Conservation (phyloP, 148 eudicot genomes). For the Rhododendron simsii region DNA sequence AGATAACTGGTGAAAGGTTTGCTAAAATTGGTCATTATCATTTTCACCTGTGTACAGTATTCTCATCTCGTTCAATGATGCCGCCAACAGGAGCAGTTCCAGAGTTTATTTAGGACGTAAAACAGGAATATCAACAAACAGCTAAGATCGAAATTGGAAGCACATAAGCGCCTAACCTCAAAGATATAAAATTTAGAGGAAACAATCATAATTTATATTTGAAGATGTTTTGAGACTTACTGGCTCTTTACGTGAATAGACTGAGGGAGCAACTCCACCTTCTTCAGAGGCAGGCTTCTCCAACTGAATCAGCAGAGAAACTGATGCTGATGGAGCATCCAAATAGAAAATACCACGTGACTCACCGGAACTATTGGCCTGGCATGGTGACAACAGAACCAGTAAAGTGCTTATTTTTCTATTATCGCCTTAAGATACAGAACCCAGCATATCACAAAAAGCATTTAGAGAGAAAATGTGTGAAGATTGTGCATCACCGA, state of each 20-base stretch:
- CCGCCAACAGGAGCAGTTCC: not conserved
- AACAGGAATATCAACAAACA: not conserved
- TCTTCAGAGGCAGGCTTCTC: slow-evolving; percentile 98
- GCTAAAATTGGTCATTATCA: not conserved
- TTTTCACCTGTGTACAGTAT: not conserved
- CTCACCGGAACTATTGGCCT: slow-evolving; percentile 66
- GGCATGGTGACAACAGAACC: slow-evolving; percentile 12
- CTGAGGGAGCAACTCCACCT: slow-evolving; percentile 92
- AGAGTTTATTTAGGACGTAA: not conserved
- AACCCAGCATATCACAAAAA: not conserved
- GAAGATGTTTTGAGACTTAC: slow-evolving; percentile 35
- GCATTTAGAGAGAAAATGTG: not conserved
- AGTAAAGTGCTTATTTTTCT: slow-evolving; percentile 2
- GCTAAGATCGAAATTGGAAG: not conserved
- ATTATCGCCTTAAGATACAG: not conserved
- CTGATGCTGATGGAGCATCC: slow-evolving; percentile 96
- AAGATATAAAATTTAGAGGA: not conserved
- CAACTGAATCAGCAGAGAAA: slow-evolving; percentile 86
- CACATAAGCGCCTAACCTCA: not conserved
- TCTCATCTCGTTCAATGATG: not conserved
- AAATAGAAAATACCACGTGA: slow-evolving; percentile 79
- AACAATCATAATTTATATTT: not conserved
- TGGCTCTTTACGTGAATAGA: slow-evolving; percentile 97
- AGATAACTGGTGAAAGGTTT: not conserved
- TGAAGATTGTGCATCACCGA: not conserved